phyloP scores from a whole-genome alignment of 2,329 filamentous ascomycete genomes.

The Emericellopsis atlantica region DNA sequence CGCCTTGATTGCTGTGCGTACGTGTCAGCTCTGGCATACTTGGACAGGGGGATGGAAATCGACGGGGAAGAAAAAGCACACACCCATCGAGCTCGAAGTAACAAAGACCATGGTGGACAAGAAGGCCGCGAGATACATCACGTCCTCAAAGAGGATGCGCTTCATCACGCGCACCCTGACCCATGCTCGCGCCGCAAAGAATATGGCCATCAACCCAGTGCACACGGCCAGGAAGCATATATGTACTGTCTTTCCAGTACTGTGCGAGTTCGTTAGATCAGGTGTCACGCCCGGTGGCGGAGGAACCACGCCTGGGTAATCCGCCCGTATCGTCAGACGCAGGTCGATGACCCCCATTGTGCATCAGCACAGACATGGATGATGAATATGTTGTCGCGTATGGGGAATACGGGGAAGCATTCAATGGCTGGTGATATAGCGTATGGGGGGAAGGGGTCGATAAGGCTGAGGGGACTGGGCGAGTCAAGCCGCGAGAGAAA shows the following conservation, averaged over 20 bases:
- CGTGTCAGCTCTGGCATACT: neutral
- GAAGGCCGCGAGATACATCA: neutral
- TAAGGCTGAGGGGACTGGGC: too few relatives aligned
- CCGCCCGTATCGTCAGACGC: too few relatives aligned
- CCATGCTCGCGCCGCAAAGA: neutral
- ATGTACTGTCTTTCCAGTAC: neutral
- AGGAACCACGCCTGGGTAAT: neutral
- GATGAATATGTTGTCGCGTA: too few relatives aligned
- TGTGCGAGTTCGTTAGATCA: neutral
- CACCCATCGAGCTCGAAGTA: neutral
- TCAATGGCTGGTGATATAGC: too few relatives aligned
- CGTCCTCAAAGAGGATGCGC: neutral
- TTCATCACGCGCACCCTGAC: neutral
- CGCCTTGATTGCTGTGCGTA: conserved; percentile 8
- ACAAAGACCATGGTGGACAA: neutral
- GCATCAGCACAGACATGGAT: too few relatives aligned
- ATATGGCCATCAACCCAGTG: neutral
- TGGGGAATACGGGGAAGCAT: too few relatives aligned
- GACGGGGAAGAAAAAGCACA: too few relatives aligned
- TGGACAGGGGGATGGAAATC: neutral
- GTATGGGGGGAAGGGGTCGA: too few relatives aligned
- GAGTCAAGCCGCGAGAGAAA: too few relatives aligned
- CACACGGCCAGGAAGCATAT: neutral
- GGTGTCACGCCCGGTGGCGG: neutral
- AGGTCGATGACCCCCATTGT: too few relatives aligned